These are phyloP conservation scores for Rhododendron mucronatum DNA, from an alignment of 148 eudicot genomes.

Conservation along the genomic window DNA sequence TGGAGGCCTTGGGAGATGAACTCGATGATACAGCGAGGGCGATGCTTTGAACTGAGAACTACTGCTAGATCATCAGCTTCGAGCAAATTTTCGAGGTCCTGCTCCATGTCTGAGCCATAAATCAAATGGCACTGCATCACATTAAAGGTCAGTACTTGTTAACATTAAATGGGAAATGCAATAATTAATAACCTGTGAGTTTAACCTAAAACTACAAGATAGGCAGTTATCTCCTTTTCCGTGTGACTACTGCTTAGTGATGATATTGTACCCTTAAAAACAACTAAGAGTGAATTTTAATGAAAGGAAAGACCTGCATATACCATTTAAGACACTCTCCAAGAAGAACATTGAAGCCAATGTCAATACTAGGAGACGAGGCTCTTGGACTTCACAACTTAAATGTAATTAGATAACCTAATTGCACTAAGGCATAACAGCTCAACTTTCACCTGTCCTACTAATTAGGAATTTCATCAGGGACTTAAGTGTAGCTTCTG, in stretches of 20 bases:
- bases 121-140: constrained; percentile 82
- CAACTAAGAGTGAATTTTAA: not conserved
- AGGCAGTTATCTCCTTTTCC: not conserved
- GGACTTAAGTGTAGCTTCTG: not conserved
- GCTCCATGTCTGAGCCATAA: constrained; percentile 60
- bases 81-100: constrained; percentile 64
- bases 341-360: not conserved
- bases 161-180: not conserved
- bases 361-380: not conserved
- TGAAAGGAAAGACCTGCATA: not conserved
- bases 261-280: not conserved
- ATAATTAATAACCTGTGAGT: not conserved
- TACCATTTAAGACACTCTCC: not conserved
- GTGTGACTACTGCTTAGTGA: not conserved
- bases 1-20: constrained; percentile 83
- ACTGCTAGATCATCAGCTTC: constrained; percentile 80
- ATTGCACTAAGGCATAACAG: not conserved
- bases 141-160: not conserved
- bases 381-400: not conserved
- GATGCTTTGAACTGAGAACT: constrained; percentile 69
- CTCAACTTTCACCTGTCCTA: not conserved
- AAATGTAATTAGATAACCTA: not conserved
- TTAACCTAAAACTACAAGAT: not conserved
- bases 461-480: not conserved
- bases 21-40: constrained; percentile 85